A percentile compares a stretch with the other conserved stretches of the same genome.
Evolutionary conservation across 768 basidiomycete species (phyloP).

Genomic region (Hericium erinaceus): DNA sequence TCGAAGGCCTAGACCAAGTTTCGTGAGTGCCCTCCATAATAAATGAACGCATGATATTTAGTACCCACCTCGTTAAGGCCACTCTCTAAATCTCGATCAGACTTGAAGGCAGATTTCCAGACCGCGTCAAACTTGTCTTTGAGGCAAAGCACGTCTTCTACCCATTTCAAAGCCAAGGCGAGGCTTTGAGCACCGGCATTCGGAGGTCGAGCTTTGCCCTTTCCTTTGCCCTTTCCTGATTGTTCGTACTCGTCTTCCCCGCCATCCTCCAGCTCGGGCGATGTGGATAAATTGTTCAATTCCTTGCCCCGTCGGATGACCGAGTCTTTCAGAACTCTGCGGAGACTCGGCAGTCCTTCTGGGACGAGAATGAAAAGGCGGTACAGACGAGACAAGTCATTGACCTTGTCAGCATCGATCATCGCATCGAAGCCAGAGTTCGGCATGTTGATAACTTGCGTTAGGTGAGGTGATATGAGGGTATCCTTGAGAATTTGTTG

Average conservation of each 20-base stretch:
- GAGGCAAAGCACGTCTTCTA: slow-evolving; percentile 79
- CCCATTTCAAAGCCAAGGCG: slow-evolving; percentile 77
- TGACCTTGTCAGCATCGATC: slow-evolving; percentile 71
- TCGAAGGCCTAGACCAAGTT: slow-evolving; percentile 66
- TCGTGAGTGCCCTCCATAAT: background rate
- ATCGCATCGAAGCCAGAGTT: slow-evolving; percentile 82
- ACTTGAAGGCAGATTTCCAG: slow-evolving; percentile 61
- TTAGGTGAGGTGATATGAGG: slow-evolving; percentile 71
- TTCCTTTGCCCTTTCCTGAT: slow-evolving; percentile 41
- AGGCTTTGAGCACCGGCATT: slow-evolving; percentile 38
- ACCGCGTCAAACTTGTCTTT: slow-evolving; percentile 86
- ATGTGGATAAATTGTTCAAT: slow-evolving; percentile 54
- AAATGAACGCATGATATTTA: background rate
- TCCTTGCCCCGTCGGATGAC: slow-evolving; percentile 66
- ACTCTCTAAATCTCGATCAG: slow-evolving; percentile 70
- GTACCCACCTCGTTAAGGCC: slow-evolving; percentile 68
- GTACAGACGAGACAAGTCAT: slow-evolving; percentile 75
- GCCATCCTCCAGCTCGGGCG: slow-evolving; percentile 26
- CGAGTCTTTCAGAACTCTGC: slow-evolving; percentile 60
- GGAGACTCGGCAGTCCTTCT: slow-evolving; percentile 54
- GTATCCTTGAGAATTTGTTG: slow-evolving; percentile 66
- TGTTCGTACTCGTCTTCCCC: slow-evolving; percentile 25
- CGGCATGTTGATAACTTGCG: slow-evolving; percentile 65
- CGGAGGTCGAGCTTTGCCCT: slow-evolving; percentile 31
- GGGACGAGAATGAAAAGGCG: slow-evolving; percentile 62